Base-by-base conservation (phyloP, 2,329 filamentous ascomycete species). In the Colletotrichum agaves region DNA sequence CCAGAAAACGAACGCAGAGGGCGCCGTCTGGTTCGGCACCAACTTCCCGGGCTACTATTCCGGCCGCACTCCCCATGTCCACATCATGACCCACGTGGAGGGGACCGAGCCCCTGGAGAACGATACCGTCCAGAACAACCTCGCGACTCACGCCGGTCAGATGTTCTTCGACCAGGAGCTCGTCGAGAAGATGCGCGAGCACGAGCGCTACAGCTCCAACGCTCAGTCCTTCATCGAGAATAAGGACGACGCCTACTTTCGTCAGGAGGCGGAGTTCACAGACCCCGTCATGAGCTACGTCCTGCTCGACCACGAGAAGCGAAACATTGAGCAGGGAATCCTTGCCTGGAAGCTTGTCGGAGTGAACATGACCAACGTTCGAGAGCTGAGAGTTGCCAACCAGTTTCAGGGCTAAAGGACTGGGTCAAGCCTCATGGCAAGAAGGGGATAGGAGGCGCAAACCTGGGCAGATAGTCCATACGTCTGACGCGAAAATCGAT, bases 221-320 rank as follows among this genome's bases (percentile, higher is more conserved):
- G 80, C 76, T 0, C 81, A 84, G 71, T 69, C 74, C 0, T 66
- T 84, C 35, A 88, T 83, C 2, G 77, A 74, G 41, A 90, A 90
- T 73, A 77, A 76, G 2, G 79, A 85, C 0, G 88, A 90, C 56
- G 78, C 81, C 2, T 77, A 87, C 46, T 85, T 83, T 6, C 81
- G 87, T 41, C 50, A 81, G 72, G 82, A 85, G 73, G 81, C 83
- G 21, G 67, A 74, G 23, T 82, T 82, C 50, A 85, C 85, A 67
- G 85, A 88, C 72, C 88, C 88, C 0, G 81, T 89, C 73, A 78
- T 88, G 65, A 82, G 89, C 72, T 88, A 88, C 70, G 81, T 85
- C 10, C 78, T 84, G 15, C 80, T 90, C 2, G 87, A 87, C 8
- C 82, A 89, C 47, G 41, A 56, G 50, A 13, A 21, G 13, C 39